Conservation (phyloP, 2,329 filamentous ascomycete genomes). For the Dichotomopilus funicola region DNA sequence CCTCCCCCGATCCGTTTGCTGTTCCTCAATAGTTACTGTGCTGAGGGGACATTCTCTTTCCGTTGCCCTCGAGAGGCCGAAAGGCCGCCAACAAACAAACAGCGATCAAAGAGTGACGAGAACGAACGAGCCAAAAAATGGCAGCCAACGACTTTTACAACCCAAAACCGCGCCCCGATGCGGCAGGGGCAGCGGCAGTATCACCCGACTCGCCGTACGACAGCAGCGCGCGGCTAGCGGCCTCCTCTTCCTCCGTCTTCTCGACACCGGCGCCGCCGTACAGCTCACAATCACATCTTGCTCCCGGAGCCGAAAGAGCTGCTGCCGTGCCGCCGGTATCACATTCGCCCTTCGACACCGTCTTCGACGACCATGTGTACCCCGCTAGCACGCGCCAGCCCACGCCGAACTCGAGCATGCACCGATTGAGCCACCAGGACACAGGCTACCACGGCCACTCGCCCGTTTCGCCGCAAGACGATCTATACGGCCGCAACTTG, state of each 20-base stretch:
- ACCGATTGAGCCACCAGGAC: slow-evolving; percentile 45
- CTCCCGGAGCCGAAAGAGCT: slow-evolving; percentile 23
- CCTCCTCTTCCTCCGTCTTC: slow-evolving; percentile 14
- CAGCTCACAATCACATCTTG: slow-evolving; percentile 31
- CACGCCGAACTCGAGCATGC: slow-evolving; percentile 31
- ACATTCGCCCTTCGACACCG: slow-evolving; percentile 55
- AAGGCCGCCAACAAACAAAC: neutral
- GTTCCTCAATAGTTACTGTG: neutral
- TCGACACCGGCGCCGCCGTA: slow-evolving; percentile 26
- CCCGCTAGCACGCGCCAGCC: slow-evolving; percentile 42
- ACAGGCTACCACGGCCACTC: slow-evolving; percentile 50
- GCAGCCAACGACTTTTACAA: slow-evolving; percentile 60
- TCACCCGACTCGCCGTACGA: slow-evolving; percentile 29
- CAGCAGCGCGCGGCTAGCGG: slow-evolving; percentile 7
- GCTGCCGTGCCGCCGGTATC: slow-evolving; percentile 16
- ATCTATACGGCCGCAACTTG: slow-evolving; percentile 23
- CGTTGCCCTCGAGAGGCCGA: slow-evolving; percentile 3
- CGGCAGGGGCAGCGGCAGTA: slow-evolving; percentile 17
- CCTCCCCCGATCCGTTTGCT: neutral
- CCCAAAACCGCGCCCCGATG: slow-evolving; percentile 36
- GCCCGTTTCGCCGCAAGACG: slow-evolving; percentile 32
- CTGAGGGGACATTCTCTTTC: slow-evolving; percentile 2
- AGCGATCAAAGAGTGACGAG: too few species aligned
- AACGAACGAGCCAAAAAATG: slow-evolving; percentile 24
- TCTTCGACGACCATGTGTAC: slow-evolving; percentile 63